phyloP scores from a whole-genome alignment of 352 stramenopile species.

The Globisporangium echinulatum region DNA sequence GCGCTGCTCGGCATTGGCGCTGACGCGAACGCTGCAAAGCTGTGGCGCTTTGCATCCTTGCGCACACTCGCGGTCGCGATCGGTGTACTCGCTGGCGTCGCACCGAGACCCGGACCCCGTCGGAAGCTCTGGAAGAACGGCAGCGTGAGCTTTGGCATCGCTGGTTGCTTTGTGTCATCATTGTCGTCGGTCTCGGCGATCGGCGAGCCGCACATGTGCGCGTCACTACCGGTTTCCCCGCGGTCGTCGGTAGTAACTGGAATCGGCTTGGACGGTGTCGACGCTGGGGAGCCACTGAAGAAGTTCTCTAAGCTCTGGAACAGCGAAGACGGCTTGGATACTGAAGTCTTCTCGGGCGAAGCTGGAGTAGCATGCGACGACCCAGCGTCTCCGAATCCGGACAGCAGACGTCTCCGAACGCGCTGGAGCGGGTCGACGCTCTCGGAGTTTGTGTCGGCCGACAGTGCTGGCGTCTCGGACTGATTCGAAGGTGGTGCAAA shows the following conservation, averaged over 20 bases:
- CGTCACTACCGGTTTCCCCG: neutral
- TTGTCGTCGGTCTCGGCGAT: neutral
- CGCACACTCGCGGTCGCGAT: slow-evolving; percentile 64
- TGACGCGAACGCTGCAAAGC: slow-evolving; percentile 42
- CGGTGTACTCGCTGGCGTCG: slow-evolving; percentile 57
- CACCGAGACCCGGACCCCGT: slow-evolving; percentile 42
- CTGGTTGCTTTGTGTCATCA: neutral
- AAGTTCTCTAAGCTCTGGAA: slow-evolving; percentile 18
- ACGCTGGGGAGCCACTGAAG: slow-evolving; percentile 5
- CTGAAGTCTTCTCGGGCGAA: slow-evolving; percentile 6
- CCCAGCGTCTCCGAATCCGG: slow-evolving; percentile 1
- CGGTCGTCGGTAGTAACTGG: neutral
- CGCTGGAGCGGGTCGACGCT: slow-evolving; percentile 1
- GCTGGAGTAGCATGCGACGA: neutral
- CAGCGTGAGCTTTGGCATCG: slow-evolving; percentile 42
- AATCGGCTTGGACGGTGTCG: slow-evolving; percentile 5
- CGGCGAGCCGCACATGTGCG: neutral
- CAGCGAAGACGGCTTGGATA: slow-evolving; percentile 3
- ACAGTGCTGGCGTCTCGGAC: neutral
- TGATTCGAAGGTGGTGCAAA: neutral
- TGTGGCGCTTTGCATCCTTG: slow-evolving; percentile 57
- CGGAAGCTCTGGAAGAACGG: slow-evolving; percentile 69
- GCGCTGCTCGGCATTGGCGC: slow-evolving; percentile 12
- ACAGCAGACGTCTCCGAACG: slow-evolving; percentile 5
- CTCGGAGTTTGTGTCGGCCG: neutral